These are phyloP conservation scores for Dictyostelium gargantuum DNA, from an alignment of 208 protist species.

Conservation along the genomic window DNA sequence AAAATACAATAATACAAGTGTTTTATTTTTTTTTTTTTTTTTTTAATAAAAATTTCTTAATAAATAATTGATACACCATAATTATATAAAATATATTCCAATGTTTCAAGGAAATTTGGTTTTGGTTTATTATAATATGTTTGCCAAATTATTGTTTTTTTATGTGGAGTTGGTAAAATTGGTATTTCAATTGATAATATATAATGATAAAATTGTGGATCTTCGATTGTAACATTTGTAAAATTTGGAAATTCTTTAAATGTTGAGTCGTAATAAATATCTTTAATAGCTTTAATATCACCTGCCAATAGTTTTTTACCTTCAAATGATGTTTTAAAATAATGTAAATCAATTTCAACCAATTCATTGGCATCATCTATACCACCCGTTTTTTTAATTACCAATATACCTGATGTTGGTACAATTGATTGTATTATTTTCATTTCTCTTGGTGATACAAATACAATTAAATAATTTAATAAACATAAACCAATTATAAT, in stretches of 20 bases:
- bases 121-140: background rate
- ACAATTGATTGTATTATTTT: background rate
- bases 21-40: background rate
- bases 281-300: background rate
- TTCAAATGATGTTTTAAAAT: background rate
- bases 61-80: background rate
- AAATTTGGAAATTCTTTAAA: background rate
- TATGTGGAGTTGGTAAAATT: background rate
- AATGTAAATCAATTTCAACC: background rate
- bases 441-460: background rate
- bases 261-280: background rate
- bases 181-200: background rate
- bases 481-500: background rate
- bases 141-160: background rate
- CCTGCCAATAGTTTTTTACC: background rate
- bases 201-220: background rate
- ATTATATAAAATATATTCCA: background rate
- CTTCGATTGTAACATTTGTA: background rate
- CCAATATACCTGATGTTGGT: background rate
- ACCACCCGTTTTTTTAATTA: background rate
- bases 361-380: background rate
- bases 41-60: background rate
- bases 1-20: background rate
- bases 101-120: background rate
- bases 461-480: background rate